A percentile compares a stretch with the other conserved stretches of the same genome.
Conservation (phyloP, 2,329 filamentous ascomycete species). For the Zasmidium citrigriseum region DNA sequence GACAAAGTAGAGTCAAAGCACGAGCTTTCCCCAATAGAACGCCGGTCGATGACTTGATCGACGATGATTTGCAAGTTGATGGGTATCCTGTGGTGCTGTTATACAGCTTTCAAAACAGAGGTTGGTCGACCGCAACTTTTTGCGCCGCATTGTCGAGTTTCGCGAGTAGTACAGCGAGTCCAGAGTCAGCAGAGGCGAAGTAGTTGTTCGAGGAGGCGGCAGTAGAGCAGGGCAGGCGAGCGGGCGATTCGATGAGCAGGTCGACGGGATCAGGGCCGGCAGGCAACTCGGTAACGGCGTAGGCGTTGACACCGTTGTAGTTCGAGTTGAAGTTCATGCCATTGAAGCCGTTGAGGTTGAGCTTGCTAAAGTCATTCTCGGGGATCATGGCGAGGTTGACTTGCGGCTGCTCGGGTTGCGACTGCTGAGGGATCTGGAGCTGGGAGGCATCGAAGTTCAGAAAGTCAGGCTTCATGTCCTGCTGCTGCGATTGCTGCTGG, state of each 20-base stretch:
- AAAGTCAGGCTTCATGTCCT: constrained; percentile 37
- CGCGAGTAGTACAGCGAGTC: constrained; percentile 29
- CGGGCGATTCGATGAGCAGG: constrained; percentile 26
- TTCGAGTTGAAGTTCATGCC: constrained; percentile 48
- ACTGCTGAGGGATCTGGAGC: constrained; percentile 33
- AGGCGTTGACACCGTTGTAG: constrained; percentile 34
- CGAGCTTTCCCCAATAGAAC: neutral
- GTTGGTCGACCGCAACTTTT: neutral
- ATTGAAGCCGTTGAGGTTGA: constrained; percentile 59
- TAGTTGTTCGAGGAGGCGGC: constrained; percentile 14
- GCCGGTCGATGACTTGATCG: neutral
- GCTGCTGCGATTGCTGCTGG: constrained; percentile 34
- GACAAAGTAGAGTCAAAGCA: neutral
- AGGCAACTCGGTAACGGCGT: constrained; percentile 33
- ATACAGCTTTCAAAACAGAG: neutral
- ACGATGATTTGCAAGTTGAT: neutral
- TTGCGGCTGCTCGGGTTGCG: constrained; percentile 42
- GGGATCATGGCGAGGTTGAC: constrained; percentile 81
- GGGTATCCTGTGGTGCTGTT: constrained; percentile 7
- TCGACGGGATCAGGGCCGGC: constrained; percentile 26
- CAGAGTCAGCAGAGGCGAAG: constrained; percentile 14
- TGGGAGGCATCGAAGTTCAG: constrained; percentile 41
- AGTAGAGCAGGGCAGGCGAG: constrained; percentile 15
- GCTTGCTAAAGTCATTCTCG: constrained; percentile 75
- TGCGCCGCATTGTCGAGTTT: constrained; percentile 33